A percentile compares a stretch with the other conserved stretches of the same genome.
phyloP scores from a whole-genome alignment of 805 yeast species.

The Kluyveromyces aestuarii region DNA sequence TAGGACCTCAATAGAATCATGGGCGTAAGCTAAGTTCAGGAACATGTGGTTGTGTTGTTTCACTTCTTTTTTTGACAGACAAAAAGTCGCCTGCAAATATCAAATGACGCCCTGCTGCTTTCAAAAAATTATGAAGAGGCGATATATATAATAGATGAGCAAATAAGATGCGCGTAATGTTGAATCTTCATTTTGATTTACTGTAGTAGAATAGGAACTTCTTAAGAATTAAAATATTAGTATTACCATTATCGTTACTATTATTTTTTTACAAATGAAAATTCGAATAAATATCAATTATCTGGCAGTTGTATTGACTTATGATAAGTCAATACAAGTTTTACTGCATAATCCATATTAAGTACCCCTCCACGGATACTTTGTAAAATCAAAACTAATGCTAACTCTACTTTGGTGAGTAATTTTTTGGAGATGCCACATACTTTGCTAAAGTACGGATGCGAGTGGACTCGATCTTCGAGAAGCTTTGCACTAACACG shows the following conservation, averaged over 20 bases:
- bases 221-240: background rate
- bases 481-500: constrained; percentile 38
- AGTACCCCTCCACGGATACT: constrained; percentile 11
- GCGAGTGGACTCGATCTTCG: constrained; percentile 39
- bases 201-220: no score
- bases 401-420: constrained; percentile 20
- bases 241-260: background rate
- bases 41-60: no score
- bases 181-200: no score
- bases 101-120: no score
- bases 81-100: no score
- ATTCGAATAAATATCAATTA: no score
- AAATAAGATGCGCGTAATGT: no score
- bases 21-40: no score
- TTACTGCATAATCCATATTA: constrained; percentile 2
- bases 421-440: constrained; percentile 35
- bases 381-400: constrained; percentile 14
- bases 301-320: background rate
- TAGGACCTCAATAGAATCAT: no score
- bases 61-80: no score
- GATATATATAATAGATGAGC: no score
- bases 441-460: constrained; percentile 37
- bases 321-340: background rate
- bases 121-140: no score
- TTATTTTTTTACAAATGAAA: background rate